Percentiles rank a stretch among this genome's conserved stretches.
Evolutionary conservation across 75 land plant species (phyloP).

Genomic region (Larix kaempferi): DNA sequence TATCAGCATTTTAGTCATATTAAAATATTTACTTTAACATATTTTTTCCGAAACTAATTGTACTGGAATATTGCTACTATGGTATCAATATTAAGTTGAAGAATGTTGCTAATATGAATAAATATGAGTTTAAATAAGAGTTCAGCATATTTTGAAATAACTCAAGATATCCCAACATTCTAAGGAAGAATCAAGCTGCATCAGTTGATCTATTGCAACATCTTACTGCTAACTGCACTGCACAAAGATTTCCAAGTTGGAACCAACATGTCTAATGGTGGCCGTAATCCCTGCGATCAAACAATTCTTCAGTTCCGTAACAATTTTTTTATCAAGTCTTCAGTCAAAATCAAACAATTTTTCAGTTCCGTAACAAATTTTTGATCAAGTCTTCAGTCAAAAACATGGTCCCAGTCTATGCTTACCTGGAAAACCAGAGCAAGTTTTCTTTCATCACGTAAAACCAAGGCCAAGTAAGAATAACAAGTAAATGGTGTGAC

Average conservation of each 20-base stretch:
- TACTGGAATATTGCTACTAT: no score
- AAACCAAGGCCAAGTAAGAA: slow-evolving; percentile 71
- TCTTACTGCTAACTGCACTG: slow-evolving; percentile 23
- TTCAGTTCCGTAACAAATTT: neutral
- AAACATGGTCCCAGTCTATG: neutral
- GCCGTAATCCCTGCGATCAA: slow-evolving; percentile 46
- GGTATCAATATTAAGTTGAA: no score
- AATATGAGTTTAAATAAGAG: no score
- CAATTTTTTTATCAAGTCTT: neutral
- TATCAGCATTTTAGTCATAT: no score
- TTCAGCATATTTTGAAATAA: no score
- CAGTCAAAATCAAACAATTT: neutral
- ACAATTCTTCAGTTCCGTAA: neutral
- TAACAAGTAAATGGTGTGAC: slow-evolving; percentile 94
- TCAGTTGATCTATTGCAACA: neutral
- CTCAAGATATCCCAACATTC: no score
- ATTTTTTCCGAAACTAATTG: no score
- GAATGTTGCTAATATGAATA: no score
- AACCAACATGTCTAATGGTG: slow-evolving; percentile 69
- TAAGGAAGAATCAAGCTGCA: no score
- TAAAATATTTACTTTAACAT: no score
- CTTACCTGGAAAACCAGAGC: slow-evolving; percentile 69
- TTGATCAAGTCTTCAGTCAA: neutral
- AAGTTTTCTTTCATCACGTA: slow-evolving; percentile 64
- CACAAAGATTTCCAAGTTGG: slow-evolving; percentile 83